Base-by-base conservation (phyloP, 2,329 filamentous ascomycete genomes). In the Xylariaceae sp. region DNA sequence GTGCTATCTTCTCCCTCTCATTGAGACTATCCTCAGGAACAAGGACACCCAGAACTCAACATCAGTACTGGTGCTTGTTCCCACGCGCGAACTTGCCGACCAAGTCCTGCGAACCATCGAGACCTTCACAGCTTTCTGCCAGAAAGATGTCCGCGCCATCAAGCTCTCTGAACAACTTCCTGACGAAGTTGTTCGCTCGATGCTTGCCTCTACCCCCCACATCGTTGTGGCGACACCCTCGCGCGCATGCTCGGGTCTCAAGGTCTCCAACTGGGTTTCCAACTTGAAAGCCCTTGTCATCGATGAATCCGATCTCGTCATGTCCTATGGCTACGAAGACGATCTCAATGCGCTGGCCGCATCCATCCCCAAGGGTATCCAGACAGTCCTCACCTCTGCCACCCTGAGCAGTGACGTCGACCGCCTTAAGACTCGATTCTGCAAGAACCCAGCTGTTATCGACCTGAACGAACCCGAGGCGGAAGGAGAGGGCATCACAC, bases 301-400 rank as follows among this genome's bases (percentile, higher is more conserved):
- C 56, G 94, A 99, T 72, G 94, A 99, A 76, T 92, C 93, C 2
- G 94, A 99, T 71, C 75, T 99, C 63, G 88, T 99, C 5, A 79
- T 97, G 58, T 95, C 90, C 3, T 99, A 97, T 71, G 94, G 92
- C 53, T 96, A 97, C 72, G 88, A 93, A 59, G 89, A 96, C 61
- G 94, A 97, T 68, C 81, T 99, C 62, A 84, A 92, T 68, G 88
- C 85, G 66, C 81, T 99, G 39, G 82, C 92, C 0, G 85, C 88
- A 66, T 82, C 86, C 1, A 79, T 97, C 18, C 92, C 93, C 0
- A 89, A 89, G 71, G 89, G 89, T 1, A 84, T 96, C 0, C 94
- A 99, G 76, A 92, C 91, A 1, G 87, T 94, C 69, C 82, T 99
- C 71, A 96, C 96, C 86, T 96, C 91, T 65, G 94, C 94, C 5